These are phyloP conservation scores for Trichothecium roseum DNA, from an alignment of 2,329 filamentous ascomycete genomes.

Conservation along the genomic window DNA sequence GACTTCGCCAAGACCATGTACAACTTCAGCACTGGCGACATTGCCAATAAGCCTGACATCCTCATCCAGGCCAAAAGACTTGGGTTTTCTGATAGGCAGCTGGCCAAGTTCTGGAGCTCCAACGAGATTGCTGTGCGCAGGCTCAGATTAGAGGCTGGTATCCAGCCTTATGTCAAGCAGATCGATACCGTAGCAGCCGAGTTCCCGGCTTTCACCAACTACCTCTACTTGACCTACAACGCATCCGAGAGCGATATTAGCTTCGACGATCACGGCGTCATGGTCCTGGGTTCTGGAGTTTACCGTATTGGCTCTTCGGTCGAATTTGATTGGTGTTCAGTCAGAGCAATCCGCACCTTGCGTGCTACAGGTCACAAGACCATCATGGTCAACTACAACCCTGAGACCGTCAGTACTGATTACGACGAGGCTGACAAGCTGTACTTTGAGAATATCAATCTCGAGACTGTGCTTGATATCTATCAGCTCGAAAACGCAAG, in stretches of 20 bases:
- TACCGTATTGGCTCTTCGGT: slow-evolving; percentile 97
- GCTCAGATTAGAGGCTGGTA: slow-evolving; percentile 72
- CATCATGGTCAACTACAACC: slow-evolving; percentile 92
- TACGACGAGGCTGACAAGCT: slow-evolving; percentile 90
- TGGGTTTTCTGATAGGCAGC: slow-evolving; percentile 87
- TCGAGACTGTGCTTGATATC: slow-evolving; percentile 87
- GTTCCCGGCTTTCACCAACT: slow-evolving; percentile 91
- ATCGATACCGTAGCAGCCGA: slow-evolving; percentile 98
- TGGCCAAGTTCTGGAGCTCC: slow-evolving; percentile 88
- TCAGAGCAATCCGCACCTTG: slow-evolving; percentile 84
- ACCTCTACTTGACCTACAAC: slow-evolving; percentile 94
- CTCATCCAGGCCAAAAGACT: slow-evolving; percentile 83
- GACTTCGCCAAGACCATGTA: slow-evolving; percentile 78
- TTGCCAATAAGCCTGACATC: slow-evolving; percentile 51
- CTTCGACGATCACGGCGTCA: slow-evolving; percentile 85
- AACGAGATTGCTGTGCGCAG: slow-evolving; percentile 86
- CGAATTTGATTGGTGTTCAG: slow-evolving; percentile 98
- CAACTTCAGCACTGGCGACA: slow-evolving; percentile 52
- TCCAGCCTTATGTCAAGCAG: slow-evolving; percentile 88
- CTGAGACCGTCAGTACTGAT: slow-evolving; percentile 81
- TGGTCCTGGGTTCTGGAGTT: slow-evolving; percentile 92
- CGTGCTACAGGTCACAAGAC: slow-evolving; percentile 81
- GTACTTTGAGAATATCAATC: slow-evolving; percentile 92
- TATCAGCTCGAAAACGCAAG: slow-evolving; percentile 77
- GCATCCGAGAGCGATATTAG: slow-evolving; percentile 72